Conservation (phyloP, 2,329 filamentous ascomycete genomes). For the Aureobasidium sp. region DNA sequence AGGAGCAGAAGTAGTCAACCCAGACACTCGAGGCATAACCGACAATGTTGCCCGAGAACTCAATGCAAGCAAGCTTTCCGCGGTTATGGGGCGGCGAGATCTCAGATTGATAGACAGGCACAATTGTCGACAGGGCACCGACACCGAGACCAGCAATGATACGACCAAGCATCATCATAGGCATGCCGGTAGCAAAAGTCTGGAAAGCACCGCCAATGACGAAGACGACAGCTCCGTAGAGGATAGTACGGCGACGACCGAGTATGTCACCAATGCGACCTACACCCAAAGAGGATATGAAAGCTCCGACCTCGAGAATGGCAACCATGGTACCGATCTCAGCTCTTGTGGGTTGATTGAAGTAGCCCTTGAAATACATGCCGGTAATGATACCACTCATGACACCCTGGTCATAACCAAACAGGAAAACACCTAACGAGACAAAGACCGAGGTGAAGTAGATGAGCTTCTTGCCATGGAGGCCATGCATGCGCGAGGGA, state of each 20-base stretch:
- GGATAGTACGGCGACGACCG: conserved; percentile 78
- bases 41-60: conserved; percentile 94
- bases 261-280: conserved; percentile 87
- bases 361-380: conserved; percentile 82
- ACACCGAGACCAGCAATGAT: conserved; percentile 44
- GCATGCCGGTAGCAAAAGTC: conserved; percentile 70
- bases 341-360: conserved; percentile 76
- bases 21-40: conserved; percentile 95
- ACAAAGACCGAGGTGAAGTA: conserved; percentile 94
- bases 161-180: conserved; percentile 64
- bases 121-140: conserved; percentile 42
- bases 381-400: conserved; percentile 75
- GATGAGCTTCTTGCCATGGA: conserved; percentile 90
- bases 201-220: conserved; percentile 76
- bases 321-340: conserved; percentile 96
- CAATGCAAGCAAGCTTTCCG: conserved; percentile 92
- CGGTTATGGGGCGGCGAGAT: conserved; percentile 88
- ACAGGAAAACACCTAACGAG: conserved; percentile 76
- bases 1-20: conserved; percentile 97
- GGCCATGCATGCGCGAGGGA: conserved; percentile 68
- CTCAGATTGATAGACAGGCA: conserved; percentile 46
- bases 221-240: conserved; percentile 90
- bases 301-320: conserved; percentile 87
- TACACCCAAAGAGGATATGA: conserved; percentile 79
- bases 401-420: conserved; percentile 83